These are phyloP conservation scores for Trypanosoma boissoni DNA, from an alignment of 208 protist genomes.

Conservation along the genomic window DNA sequence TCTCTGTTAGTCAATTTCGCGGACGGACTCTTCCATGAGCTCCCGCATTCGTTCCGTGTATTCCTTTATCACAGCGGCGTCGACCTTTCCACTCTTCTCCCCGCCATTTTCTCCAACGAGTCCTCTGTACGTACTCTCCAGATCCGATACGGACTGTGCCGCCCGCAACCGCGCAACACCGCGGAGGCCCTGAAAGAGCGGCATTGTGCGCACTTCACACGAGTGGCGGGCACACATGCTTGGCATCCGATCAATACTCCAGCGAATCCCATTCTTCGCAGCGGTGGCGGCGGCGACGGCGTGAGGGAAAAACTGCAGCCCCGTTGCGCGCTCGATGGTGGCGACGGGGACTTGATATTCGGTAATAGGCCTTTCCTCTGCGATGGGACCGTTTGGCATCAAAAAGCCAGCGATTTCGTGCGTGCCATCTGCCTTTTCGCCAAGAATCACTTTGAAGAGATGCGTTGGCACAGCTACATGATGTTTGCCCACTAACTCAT, in stretches of 20 bases:
- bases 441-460: slow-evolving; percentile 78
- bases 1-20: background rate
- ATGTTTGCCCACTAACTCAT: slow-evolving; percentile 58
- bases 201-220: slow-evolving; percentile 41
- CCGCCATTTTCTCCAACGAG: slow-evolving; percentile 23
- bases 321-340: slow-evolving; percentile 50
- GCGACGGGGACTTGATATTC: slow-evolving; percentile 65
- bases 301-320: slow-evolving; percentile 75
- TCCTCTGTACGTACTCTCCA: slow-evolving; percentile 37
- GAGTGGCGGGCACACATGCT: slow-evolving; percentile 50
- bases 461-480: slow-evolving; percentile 80
- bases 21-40: background rate
- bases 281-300: slow-evolving; percentile 13
- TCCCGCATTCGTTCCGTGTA: slow-evolving; percentile 14
- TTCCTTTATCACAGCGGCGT: slow-evolving; percentile 36
- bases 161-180: slow-evolving; percentile 59
- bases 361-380: slow-evolving; percentile 60
- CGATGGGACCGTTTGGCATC: slow-evolving; percentile 72
- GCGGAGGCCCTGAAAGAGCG: slow-evolving; percentile 51
- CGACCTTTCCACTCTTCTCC: slow-evolving; percentile 24
- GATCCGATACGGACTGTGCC: slow-evolving; percentile 47
- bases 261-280: too few relatives aligned
- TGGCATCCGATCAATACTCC: slow-evolving; percentile 22
- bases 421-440: slow-evolving; percentile 33
- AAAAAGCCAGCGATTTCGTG: slow-evolving; percentile 66